Evolutionary conservation across 345 rosid species (phyloP).

Genomic region (Tarenaya hassleriana): DNA sequence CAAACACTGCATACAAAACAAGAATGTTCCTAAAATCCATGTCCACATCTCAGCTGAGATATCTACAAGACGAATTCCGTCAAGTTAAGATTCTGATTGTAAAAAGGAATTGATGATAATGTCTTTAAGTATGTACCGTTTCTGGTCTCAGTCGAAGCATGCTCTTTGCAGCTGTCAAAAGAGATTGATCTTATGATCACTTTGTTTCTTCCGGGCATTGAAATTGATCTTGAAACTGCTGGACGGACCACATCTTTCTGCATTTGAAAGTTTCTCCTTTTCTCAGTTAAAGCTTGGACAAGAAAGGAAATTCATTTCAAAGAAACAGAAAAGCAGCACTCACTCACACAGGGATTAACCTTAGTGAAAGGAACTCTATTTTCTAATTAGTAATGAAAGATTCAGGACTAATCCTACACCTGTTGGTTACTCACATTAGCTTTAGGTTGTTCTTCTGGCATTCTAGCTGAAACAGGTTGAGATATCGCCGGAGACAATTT

Average conservation of each 20-base stretch:
- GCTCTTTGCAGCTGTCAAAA: constrained; percentile 46
- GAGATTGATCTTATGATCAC: constrained; percentile 77
- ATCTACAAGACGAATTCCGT: not conserved
- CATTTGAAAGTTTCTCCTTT: constrained; percentile 10
- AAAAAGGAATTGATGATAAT: not conserved
- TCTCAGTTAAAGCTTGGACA: not conserved
- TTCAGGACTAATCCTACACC: constrained; percentile 1
- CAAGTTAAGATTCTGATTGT: no score
- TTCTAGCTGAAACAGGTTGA: no score
- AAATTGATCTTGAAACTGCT: constrained; percentile 69
- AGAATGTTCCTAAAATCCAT: not conserved
- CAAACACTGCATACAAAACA: not conserved
- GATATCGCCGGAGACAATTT: constrained; percentile 57
- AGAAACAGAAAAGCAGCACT: not conserved
- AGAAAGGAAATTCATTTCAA: not conserved
- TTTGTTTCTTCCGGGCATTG: constrained; percentile 65
- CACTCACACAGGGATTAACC: not conserved
- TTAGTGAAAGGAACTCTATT: not conserved
- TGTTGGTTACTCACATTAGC: constrained; percentile 51
- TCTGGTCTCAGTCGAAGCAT: constrained; percentile 30
- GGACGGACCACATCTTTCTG: constrained; percentile 51
- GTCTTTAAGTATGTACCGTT: constrained; percentile 40
- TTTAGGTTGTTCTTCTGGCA: constrained; percentile 43
- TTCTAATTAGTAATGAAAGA: not conserved
- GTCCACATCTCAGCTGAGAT: constrained; percentile 1